Conservation (phyloP, 208 protist genomes). For the Phytomonas sp. region DNA sequence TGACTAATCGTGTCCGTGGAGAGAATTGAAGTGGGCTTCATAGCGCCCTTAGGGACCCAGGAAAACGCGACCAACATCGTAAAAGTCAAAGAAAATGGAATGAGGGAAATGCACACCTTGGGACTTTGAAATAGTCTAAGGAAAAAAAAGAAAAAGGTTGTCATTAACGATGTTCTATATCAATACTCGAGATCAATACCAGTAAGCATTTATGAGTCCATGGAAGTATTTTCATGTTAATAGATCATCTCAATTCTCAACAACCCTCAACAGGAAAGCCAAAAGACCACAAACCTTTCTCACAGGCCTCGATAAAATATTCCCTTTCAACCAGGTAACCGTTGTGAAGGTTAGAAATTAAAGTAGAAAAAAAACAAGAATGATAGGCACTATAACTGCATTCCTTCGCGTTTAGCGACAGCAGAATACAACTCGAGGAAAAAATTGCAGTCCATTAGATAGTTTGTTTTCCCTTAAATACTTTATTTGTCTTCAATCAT, state of each 20-base stretch:
- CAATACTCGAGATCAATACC: background rate
- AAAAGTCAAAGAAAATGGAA: background rate
- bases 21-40: slow-evolving; percentile 68
- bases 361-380: background rate
- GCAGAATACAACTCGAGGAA: background rate
- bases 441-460: background rate
- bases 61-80: slow-evolving; percentile 74
- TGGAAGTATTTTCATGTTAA: background rate
- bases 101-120: background rate
- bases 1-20: slow-evolving; percentile 70
- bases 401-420: background rate
- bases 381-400: background rate
- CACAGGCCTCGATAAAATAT: background rate
- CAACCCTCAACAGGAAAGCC: background rate
- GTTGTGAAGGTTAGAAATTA: background rate
- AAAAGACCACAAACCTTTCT: background rate
- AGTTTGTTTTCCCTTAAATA: background rate
- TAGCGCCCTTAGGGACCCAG: slow-evolving; percentile 81
- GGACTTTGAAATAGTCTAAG: background rate
- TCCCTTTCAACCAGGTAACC: background rate
- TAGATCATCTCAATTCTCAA: background rate
- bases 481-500: background rate
- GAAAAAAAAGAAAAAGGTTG: background rate
- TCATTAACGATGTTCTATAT: background rate
- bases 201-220: background rate